Evolutionary conservation across 331 rosid species (phyloP).

Genomic region (Quercus phellos): DNA sequence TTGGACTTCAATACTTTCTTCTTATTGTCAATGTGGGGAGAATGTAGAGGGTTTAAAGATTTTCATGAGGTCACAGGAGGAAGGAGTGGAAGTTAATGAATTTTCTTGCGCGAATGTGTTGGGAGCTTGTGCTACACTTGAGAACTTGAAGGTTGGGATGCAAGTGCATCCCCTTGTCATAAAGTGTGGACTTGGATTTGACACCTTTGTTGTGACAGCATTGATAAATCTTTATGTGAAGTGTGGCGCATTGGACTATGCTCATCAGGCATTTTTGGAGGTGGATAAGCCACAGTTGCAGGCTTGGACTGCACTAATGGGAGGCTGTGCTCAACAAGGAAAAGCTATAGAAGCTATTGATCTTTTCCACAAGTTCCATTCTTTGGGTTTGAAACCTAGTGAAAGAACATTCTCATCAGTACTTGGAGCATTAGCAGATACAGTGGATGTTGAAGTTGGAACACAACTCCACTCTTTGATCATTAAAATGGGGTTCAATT

Average conservation of each 20-base stretch:
- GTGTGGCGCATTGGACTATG: not conserved
- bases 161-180: not conserved
- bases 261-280: not conserved
- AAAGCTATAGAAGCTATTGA: not conserved
- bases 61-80: not conserved
- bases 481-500: not conserved
- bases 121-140: not conserved
- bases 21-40: constrained; percentile 1
- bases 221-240: constrained; percentile 1
- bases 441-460: constrained; percentile 4
- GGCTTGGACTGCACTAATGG: constrained; percentile 6
- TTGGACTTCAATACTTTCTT: not conserved
- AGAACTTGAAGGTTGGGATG: not conserved
- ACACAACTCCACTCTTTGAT: not conserved
- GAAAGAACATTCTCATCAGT: constrained; percentile 3
- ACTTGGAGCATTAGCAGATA: not conserved
- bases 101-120: not conserved
- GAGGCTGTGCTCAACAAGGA: constrained; percentile 5
- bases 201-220: constrained; percentile 2
- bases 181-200: not conserved
- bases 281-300: constrained; percentile 1
- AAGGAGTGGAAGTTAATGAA: not conserved
- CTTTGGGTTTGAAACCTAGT: not conserved
- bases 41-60: not conserved
- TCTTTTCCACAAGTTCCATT: constrained; percentile 6